Evolutionary conservation across 805 yeast species (phyloP), one percentile per base, ranked within the genome.

Genomic region (Starmerella stellata): DNA sequence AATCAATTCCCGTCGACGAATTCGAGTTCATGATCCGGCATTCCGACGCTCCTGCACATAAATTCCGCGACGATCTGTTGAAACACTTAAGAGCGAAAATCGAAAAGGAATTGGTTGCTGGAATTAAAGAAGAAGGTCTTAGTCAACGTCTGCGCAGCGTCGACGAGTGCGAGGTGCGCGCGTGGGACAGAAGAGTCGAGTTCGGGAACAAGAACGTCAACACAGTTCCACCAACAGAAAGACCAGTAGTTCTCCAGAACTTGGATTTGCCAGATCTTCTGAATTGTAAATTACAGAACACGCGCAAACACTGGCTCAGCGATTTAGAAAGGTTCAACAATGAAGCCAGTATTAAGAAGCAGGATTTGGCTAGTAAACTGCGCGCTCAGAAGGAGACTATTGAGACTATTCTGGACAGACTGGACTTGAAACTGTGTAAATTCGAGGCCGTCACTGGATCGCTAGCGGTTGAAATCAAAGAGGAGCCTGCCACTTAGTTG

Each of bases 291-390:
- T 34, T 44, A 25, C 35, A 32, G 3, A 29, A 15, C 18, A 18
- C 35, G 15, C 40, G 47, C 9, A 4, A 15, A 17, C 30, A 36
- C 9, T 44, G 47, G 47, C 31, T 41, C 8, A 21, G 15, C 13
- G 38, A 36, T 14, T 21, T 36, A 17, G 21, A 20, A 15, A 8
- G 23, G 14, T 25, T 13, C 29, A 9, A 21, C 15, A 7, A 16
- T 13, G 36, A 5, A 7, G 24, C 9, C 15, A n/a, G 35, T 30
- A n/a, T 19, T 5, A 13, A 18, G 32, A 13, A 21, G 38, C 4
- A 5, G 8, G 16, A 3, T n/a, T n/a, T n/a, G n/a, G n/a, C n/a
- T n/a, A n/a, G n/a, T n/a, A n/a, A n/a, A n/a, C n/a, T n/a, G n/a
- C n/a, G n/a, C n/a, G n/a, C n/a, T n/a, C n/a, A n/a, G n/a, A n/a